These are phyloP conservation scores for Cyclanthera cordifolia DNA, from an alignment of 306 rosid genomes.

Conservation along the genomic window DNA sequence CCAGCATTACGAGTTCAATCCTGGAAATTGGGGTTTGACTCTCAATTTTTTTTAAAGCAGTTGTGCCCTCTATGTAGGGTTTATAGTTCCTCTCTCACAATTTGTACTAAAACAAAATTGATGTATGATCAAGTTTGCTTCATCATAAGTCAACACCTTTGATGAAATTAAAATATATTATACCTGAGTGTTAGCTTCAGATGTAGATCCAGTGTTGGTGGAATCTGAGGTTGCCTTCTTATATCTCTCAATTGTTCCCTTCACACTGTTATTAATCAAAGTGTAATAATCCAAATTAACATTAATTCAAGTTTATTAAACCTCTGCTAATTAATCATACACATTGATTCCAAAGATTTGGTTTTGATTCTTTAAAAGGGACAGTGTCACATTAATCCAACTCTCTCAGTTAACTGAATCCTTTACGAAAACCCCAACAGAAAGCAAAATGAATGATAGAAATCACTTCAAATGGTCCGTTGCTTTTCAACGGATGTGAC, in stretches of 20 bases:
- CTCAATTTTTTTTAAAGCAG: too few relatives aligned
- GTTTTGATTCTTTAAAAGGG: too few relatives aligned
- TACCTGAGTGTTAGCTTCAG: constrained; percentile 92
- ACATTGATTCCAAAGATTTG: too few relatives aligned
- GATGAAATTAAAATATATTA: background rate
- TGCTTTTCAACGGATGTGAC: background rate
- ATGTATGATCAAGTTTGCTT: too few relatives aligned
- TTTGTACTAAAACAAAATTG: too few relatives aligned
- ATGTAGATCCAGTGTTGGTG: constrained; percentile 63
- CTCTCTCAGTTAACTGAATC: background rate
- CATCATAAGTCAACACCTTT: too few relatives aligned
- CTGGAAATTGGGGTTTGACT: too few relatives aligned
- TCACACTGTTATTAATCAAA: constrained; percentile 41
- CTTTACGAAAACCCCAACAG: constrained; percentile 6
- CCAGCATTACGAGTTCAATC: too few relatives aligned
- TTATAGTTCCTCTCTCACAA: too few relatives aligned
- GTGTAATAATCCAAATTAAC: background rate
- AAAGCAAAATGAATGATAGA: constrained; percentile 10
- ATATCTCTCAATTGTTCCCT: constrained; percentile 81
- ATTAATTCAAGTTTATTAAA: background rate
- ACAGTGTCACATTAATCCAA: constrained; percentile 4
- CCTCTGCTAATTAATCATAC: too few relatives aligned
- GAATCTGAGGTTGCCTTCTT: constrained; percentile 72
- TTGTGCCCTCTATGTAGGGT: too few relatives aligned
- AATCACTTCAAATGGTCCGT: background rate